phyloP scores from a whole-genome alignment of 2,329 filamentous ascomycete genomes.

The Plenodomus biglobosus region DNA sequence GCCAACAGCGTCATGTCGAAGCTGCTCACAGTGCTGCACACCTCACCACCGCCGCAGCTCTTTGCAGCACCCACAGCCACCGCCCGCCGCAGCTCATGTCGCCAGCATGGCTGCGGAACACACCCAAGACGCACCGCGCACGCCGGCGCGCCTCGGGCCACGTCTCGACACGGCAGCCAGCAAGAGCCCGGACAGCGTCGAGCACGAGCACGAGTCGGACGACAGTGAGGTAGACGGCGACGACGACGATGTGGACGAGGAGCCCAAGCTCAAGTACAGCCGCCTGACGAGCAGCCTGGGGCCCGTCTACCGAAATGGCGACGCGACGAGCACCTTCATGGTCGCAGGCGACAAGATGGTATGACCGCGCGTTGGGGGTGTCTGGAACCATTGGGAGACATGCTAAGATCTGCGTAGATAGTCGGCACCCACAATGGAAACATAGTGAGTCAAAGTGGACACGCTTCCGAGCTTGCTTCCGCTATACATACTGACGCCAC shows the following conservation, averaged over 20 bases:
- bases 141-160: conserved; percentile 29
- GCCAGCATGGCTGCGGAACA: conserved; percentile 46
- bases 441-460: conserved; percentile 67
- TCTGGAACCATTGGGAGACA: conserved; percentile 67
- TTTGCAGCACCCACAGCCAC: conserved; percentile 14
- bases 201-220: conserved; percentile 34
- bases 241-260: conserved; percentile 85
- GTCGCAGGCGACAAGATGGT: conserved; percentile 98
- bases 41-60: conserved; percentile 21
- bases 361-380: conserved; percentile 35
- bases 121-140: conserved; percentile 40
- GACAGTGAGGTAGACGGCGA: conserved; percentile 54
- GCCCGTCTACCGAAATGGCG: conserved; percentile 86
- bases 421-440: conserved; percentile 96
- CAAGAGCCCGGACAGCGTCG: conserved; percentile 23
- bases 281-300: conserved; percentile 79
- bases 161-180: conserved; percentile 21
- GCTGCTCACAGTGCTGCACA: conserved; percentile 27
- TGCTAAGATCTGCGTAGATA: conserved; percentile 59
- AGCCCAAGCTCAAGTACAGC: conserved; percentile 91
- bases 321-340: conserved; percentile 88
- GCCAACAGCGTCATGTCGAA: conserved; percentile 21
- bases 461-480: neutral
- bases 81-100: conserved; percentile 41
- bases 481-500: conserved; percentile 14